Percentiles rank a stretch among this genome's conserved stretches.
phyloP scores from a whole-genome alignment of 306 rosid genomes.

The Quercus agrifolia region DNA sequence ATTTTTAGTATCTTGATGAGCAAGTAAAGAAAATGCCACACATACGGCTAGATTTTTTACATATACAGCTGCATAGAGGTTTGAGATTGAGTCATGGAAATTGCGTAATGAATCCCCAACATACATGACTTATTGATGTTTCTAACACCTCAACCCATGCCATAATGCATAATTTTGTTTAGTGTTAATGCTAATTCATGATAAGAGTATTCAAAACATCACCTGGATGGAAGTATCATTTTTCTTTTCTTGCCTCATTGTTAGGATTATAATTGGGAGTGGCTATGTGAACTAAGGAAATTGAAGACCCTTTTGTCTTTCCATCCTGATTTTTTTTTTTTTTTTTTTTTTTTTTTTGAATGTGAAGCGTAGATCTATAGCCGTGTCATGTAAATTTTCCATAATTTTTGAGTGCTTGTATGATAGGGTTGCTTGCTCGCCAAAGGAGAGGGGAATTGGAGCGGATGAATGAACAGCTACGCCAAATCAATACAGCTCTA shows the following conservation, averaged over 20 bases:
- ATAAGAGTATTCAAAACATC: neutral
- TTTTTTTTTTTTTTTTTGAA: conserved; percentile 1
- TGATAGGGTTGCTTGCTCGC: conserved; percentile 86
- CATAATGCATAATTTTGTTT: neutral
- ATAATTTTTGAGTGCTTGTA: conserved; percentile 9
- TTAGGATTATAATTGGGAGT: neutral
- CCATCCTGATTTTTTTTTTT: conserved; percentile 1
- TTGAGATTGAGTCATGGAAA: neutral
- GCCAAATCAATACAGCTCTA: conserved; percentile 81
- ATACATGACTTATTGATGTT: neutral
- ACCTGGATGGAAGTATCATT: neutral
- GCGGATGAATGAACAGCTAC: conserved; percentile 79
- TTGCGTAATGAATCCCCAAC: neutral
- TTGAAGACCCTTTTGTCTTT: neutral
- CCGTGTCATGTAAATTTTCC: conserved; percentile 1
- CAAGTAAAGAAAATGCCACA: neutral
- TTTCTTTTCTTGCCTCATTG: neutral
- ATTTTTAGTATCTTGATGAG: neutral
- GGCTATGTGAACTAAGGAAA: neutral
- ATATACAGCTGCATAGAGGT: neutral
- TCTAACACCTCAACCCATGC: neutral
- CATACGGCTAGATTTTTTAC: neutral
- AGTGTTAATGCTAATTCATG: neutral
- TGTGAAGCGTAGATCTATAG: neutral
- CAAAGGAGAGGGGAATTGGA: conserved; percentile 83